Base-by-base conservation (phyloP, 1,284 basidiomycete genomes). In the Cerioporus squamosus region DNA sequence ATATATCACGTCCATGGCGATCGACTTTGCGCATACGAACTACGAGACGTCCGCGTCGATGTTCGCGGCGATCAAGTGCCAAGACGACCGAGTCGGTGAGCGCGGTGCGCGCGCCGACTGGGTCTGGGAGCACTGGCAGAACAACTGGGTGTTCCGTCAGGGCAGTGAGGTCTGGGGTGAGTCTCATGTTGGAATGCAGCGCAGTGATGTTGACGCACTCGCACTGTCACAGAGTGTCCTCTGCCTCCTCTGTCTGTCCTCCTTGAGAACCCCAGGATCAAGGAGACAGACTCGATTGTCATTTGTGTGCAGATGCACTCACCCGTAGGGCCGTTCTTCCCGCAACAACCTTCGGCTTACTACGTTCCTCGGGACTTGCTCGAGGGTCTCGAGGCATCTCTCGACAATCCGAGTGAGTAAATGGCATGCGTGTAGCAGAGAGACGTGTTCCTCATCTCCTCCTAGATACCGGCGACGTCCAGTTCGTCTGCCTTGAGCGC, bases 91-190 rank as follows among this genome's bases (percentile, higher is more conserved):
- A 44, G 74, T 76, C 9, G 88, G 88, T 12, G 82, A 85, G 62
- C 79, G 84, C 9, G 84, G 85, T 14, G 83, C 86, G 1, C 84
- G 87, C 38, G 78, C 86, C n/a, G 81, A 86, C 38, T 92, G 88
- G 86, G 75, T 86, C 26, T 92, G 89, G 89, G 85, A 88, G 59
- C 77, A 75, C 60, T 86, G 85, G 83, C 80, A 87, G 60, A 80
- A 78, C 59, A 84, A 86, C 57, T 87, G 84, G 82, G 77, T 82
- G 2, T 88, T 91, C 72, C 75, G 85, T 53, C 79, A 81, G 59
- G 84, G 86, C 61, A 82, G 81, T 55, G 89, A 91, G 75, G 88
- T 90, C 43, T 90, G 86, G 84, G 84, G 87, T 88, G 65, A 63
- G 76, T 61, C 0, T 9, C 20, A 18, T 29, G 14, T 48, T 24